Base-by-base conservation (phyloP, 2,329 filamentous ascomycete species). In the Pezicula carpinea region DNA sequence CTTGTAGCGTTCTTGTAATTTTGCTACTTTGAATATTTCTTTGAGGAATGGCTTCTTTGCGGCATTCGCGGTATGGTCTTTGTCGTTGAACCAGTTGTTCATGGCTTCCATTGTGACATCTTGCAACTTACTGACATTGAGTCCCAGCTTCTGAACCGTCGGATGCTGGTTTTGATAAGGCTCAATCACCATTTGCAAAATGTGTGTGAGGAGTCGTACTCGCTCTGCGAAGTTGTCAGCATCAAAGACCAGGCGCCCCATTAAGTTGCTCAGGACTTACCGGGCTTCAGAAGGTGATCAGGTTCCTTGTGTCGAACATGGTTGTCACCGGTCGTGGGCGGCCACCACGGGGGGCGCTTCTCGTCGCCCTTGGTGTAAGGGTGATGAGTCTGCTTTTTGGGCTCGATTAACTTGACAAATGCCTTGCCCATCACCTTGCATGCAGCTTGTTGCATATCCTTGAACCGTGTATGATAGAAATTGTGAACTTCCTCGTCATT, bases 361-460 rank as follows among this genome's bases (percentile, higher is more conserved):
- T 75, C 75, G 39, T 83, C 76, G 26, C 75, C 77, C n/a, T 74
- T 73, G 1, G 82, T 85, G 59, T 90, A 90, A 0, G 86, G 85
- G 56, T 86, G 81, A 15, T 79, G 83, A 0, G 83, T 83, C 64
- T 89, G 85, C 64, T 90, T 90, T 66, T 86, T 88, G 0, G 86
- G 86, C 56, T 87, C 84, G 2, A 89, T 79, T 2, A 80, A 74
- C 59, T 88, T 88, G 49, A 90, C 82, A 79, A 85, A 89, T 10
- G 79, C 82, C 62, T 89, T 90, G 29, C 81, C 81, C 44, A 89
- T 82, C 21, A 82, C 69, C 64, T 89, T 89, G 66, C 83, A 85
- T 6, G 82, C 78, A 2, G 80, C 76, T 57, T 90, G 86, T 57
- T 89, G 85, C 55, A 85, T 77, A 48, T 77, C 76, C 52, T 77